These are phyloP conservation scores for Globisporangium iwayamae DNA, from an alignment of 352 stramenopile genomes.

Conservation along the genomic window DNA sequence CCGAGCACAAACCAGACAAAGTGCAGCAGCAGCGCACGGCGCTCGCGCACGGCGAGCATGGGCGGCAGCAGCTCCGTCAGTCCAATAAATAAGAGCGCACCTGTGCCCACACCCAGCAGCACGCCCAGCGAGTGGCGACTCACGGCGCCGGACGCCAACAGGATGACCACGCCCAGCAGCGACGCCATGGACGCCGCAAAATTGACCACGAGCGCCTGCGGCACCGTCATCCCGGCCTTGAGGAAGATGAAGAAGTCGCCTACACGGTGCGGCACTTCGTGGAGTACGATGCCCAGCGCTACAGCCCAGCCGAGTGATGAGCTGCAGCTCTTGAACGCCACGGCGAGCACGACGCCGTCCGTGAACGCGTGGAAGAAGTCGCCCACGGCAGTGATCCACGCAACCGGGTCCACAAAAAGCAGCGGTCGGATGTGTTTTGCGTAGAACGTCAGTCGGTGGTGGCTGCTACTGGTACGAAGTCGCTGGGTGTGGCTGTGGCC, in stretches of 20 bases:
- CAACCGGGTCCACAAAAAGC: constrained; percentile 17
- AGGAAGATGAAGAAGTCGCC: constrained; percentile 27
- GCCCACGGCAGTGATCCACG: constrained; percentile 25
- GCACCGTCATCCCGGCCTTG: constrained; percentile 17
- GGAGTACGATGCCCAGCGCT: constrained; percentile 22
- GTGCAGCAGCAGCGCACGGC: constrained; percentile 2
- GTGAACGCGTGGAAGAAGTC: constrained; percentile 27
- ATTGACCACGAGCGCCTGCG: constrained; percentile 20
- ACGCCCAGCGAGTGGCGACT: background rate
- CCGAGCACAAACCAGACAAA: constrained; percentile 19
- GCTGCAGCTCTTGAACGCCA: constrained; percentile 25
- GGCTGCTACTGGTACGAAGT: background rate
- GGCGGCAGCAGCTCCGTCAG: constrained; percentile 14
- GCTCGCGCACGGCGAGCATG: constrained; percentile 18
- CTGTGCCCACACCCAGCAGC: background rate
- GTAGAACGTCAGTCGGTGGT: background rate
- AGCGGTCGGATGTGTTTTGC: background rate
- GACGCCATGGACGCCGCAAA: constrained; percentile 20
- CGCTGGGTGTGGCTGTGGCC: background rate
- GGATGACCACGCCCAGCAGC: constrained; percentile 15
- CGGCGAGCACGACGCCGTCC: constrained; percentile 22
- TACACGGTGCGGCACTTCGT: constrained; percentile 24
- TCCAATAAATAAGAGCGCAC: constrained; percentile 12
- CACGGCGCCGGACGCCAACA: constrained; percentile 8
- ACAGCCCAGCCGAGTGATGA: constrained; percentile 20